Evolutionary conservation across 2,329 filamentous ascomycete genomes (phyloP).

Genomic region (Teratosphaeria viscida): DNA sequence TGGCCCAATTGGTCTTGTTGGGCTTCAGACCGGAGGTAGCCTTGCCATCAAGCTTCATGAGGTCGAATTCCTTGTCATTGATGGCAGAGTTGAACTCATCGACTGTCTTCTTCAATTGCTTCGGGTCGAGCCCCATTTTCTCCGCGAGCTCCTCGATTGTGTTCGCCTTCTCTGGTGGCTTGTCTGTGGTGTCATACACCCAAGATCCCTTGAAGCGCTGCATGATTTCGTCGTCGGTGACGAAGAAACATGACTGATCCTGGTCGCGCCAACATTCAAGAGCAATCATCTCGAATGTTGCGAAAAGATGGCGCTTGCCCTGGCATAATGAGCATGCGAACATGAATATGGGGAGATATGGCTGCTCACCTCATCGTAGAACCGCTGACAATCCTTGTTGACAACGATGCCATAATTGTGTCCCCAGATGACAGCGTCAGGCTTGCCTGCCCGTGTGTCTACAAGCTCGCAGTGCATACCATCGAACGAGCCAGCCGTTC

Average conservation of each 20-base stretch:
- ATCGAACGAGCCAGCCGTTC: conserved; percentile 31
- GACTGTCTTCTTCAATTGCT: conserved; percentile 29
- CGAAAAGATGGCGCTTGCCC: conserved; percentile 62
- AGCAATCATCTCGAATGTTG: conserved; percentile 35
- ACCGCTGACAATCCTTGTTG: conserved; percentile 43
- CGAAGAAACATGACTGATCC: conserved; percentile 32
- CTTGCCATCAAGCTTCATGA: conserved; percentile 34
- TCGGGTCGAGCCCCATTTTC: conserved; percentile 29
- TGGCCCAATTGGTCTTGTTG: conserved; percentile 34
- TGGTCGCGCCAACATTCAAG: conserved; percentile 32
- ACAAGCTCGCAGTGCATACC: conserved; percentile 36
- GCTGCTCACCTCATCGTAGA: conserved; percentile 66
- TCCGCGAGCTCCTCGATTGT: conserved; percentile 31
- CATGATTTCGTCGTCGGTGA: conserved; percentile 33
- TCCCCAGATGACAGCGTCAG: conserved; percentile 25
- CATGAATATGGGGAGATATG: background rate
- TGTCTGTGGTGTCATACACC: conserved; percentile 35
- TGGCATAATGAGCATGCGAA: background rate
- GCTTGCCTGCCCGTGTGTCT: conserved; percentile 32
- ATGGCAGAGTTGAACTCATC: conserved; percentile 31
- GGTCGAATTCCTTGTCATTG: conserved; percentile 30
- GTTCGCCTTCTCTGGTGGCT: conserved; percentile 30
- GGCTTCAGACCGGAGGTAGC: conserved; percentile 27
- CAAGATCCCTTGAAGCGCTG: conserved; percentile 32
- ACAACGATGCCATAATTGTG: conserved; percentile 37